Evolutionary conservation across 306 rosid species (phyloP), one percentile per base, ranked within the genome.

Genomic region (Trifolium dubium): DNA sequence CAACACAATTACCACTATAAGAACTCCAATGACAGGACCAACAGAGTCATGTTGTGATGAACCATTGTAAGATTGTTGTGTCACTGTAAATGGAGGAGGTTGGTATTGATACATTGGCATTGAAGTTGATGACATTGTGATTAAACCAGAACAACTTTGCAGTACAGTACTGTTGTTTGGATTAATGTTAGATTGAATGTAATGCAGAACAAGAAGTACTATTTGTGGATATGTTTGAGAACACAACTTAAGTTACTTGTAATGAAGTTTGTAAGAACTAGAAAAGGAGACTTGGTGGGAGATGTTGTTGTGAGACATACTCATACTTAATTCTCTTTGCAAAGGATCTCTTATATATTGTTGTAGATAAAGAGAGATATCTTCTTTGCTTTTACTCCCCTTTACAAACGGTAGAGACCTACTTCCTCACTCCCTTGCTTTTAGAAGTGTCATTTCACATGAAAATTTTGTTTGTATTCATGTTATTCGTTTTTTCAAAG

Each of bases 1-100:
- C 80, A 88, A 61, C 41, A 85, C 75, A 11, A 83, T 76, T 1
- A 88, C 67, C 60, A 77, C 84, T 0, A 85, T 32, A 2, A 88
- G 76, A 67, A 85, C 86, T 5, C 82, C 92, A 31, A 88, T 53
- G 2, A 85, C 51, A 0, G 88, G 85, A 32, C 92, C 92, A 35
- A 88, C 8, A 2, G 92, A 88, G 51, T 19, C 92, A 9, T 85
- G 83, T 5, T 71, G 23, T 23, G 91, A 62, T 19, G 39, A 47
- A 13, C 61, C 77, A 23, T 8, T 43, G 31, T 75, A 41, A 28
- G 73, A 65, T 17, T 75, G 75, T 43, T 77, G 80, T 15, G 71
- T 28, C n/a, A 69, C 77, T 29, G 32, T 63, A 13, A 11, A 66
- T 15, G 78, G 84, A 35, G 89, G 80, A 47, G 83, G 81, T 23